Percentiles rank a stretch among this genome's conserved stretches.
phyloP scores from a whole-genome alignment of 768 basidiomycete genomes.

The Xanthoconium stramineum region DNA sequence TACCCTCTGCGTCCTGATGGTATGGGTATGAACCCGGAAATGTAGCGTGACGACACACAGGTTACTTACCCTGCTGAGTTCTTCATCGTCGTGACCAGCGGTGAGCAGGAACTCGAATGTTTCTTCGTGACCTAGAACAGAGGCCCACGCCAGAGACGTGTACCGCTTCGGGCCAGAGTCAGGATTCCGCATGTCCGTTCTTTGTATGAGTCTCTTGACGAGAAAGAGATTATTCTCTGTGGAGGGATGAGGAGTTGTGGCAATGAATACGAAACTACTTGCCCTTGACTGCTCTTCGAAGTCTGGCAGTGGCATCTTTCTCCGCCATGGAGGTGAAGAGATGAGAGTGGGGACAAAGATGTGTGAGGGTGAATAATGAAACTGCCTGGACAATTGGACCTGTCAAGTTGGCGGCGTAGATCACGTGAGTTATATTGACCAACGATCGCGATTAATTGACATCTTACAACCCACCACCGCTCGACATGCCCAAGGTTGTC shows the following conservation, averaged over 20 bases:
- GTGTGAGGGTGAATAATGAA: constrained; percentile 20
- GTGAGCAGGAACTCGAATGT: constrained; percentile 88
- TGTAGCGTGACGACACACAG: constrained; percentile 2
- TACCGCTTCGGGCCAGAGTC: constrained; percentile 72
- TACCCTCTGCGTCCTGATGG: constrained; percentile 82
- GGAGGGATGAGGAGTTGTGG: constrained; percentile 16
- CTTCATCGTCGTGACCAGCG: constrained; percentile 90
- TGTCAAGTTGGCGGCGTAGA: constrained; percentile 9
- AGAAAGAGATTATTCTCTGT: constrained; percentile 94
- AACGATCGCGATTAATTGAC: neutral
- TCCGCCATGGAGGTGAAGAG: constrained; percentile 60
- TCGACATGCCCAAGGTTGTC: constrained; percentile 84
- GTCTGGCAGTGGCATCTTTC: constrained; percentile 71
- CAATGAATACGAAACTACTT: constrained; percentile 3
- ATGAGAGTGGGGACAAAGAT: constrained; percentile 22
- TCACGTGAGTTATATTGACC: constrained; percentile 27
- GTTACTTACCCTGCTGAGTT: constrained; percentile 76
- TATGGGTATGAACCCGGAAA: constrained; percentile 16
- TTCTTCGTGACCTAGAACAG: constrained; percentile 83
- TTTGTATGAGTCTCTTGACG: constrained; percentile 81
- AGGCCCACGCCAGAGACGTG: constrained; percentile 91
- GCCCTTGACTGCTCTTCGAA: constrained; percentile 83
- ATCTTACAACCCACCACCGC: neutral
- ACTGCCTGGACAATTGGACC: constrained; percentile 23
- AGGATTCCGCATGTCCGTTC: constrained; percentile 88